phyloP scores from a whole-genome alignment of 1,139 yeast species.

The Waltiozyma sp. region DNA sequence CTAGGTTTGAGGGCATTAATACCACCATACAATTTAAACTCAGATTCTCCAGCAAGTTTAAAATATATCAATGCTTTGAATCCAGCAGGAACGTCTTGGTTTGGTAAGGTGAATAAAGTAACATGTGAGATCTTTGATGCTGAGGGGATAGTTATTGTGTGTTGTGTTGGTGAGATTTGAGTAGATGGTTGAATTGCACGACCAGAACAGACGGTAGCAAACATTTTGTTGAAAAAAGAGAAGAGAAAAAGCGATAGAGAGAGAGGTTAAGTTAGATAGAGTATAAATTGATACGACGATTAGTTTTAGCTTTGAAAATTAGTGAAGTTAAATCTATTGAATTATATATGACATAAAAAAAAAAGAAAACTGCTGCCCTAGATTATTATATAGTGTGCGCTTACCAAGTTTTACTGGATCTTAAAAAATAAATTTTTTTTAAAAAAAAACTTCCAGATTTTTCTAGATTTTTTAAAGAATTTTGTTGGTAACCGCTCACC shows the following conservation, averaged over 20 bases:
- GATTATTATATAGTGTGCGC: not conserved
- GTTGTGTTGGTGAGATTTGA: slow-evolving; percentile 56
- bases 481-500: too few relatives aligned
- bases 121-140: slow-evolving; percentile 61
- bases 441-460: not conserved
- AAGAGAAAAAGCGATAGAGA: too few relatives aligned
- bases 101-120: slow-evolving; percentile 69
- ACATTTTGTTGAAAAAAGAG: too few relatives aligned
- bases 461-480: not conserved
- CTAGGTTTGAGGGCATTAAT: slow-evolving; percentile 71
- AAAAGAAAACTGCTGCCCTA: too few relatives aligned
- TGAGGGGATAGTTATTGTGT: slow-evolving; percentile 48
- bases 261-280: not conserved
- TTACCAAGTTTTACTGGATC: not conserved
- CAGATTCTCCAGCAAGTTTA: slow-evolving; percentile 60
- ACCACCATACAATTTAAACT: slow-evolving; percentile 71
- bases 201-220: slow-evolving; percentile 49
- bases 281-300: too few relatives aligned
- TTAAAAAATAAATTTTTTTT: not conserved
- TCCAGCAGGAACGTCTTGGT: slow-evolving; percentile 48
- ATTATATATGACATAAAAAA: too few relatives aligned
- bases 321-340: too few relatives aligned
- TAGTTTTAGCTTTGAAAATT: too few relatives aligned
- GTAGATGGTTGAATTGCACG: slow-evolving; percentile 43
- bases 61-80: slow-evolving; percentile 81